Percentiles rank a stretch among this genome's conserved stretches.
phyloP scores from a whole-genome alignment of 169 alveolate species.

The Amoebophrya sp. region DNA sequence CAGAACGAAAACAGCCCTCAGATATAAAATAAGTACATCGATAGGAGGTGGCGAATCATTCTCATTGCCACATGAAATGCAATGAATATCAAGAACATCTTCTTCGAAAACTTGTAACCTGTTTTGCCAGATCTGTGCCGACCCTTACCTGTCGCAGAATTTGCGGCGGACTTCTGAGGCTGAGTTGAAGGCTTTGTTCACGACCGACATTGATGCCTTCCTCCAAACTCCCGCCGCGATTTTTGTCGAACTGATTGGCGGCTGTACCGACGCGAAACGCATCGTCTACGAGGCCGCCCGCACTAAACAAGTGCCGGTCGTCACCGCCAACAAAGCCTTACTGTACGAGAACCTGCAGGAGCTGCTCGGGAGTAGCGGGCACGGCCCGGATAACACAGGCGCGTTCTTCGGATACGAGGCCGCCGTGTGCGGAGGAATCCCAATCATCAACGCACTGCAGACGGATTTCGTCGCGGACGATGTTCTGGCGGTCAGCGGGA shows the following conservation, averaged over 20 bases:
- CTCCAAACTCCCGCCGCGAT: neutral
- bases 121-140: neutral
- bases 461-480: neutral
- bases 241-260: conserved; percentile 6
- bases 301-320: neutral
- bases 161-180: too few relatives aligned
- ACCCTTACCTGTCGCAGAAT: neutral
- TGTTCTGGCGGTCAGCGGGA: neutral
- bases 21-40: too few relatives aligned
- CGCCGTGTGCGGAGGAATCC: conserved; percentile 32
- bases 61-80: too few relatives aligned
- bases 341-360: neutral
- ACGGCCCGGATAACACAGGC: too few relatives aligned
- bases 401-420: conserved; percentile 22
- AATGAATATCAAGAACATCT: conserved; percentile 5
- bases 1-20: too few relatives aligned
- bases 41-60: too few relatives aligned
- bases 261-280: conserved; percentile 6
- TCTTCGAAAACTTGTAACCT: neutral
- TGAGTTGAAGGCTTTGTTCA: neutral
- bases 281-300: neutral
- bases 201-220: neutral
- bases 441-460: conserved; percentile 1
- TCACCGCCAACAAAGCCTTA: conserved; percentile 25
- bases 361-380: too few relatives aligned